Conservation (phyloP, 2,329 filamentous ascomycete species). For the Cladophialophora exuberans region DNA sequence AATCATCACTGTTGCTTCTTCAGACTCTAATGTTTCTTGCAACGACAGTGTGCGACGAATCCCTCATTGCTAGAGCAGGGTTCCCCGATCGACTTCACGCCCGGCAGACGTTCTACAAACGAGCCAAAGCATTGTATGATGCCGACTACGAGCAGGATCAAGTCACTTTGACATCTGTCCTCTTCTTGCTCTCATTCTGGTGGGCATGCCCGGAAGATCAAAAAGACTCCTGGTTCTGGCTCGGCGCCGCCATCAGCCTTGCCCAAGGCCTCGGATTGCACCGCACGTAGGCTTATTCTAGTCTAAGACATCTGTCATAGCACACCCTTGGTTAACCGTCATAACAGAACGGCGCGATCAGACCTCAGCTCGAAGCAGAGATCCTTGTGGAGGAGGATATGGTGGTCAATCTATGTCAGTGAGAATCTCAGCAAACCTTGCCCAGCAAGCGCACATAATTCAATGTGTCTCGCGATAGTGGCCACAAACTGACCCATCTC, state of each 20-base stretch:
- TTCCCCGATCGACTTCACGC: neutral
- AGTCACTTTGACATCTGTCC: neutral
- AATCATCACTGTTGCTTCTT: neutral
- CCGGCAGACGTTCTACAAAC: neutral
- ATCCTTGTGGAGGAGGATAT: slow-evolving; percentile 30
- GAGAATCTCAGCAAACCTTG: too few relatives aligned
- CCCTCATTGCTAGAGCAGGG: neutral
- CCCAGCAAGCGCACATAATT: too few relatives aligned
- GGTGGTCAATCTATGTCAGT: slow-evolving; percentile 29
- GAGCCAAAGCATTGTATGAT: neutral
- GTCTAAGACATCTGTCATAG: too few relatives aligned
- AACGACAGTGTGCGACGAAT: neutral
- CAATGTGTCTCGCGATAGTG: too few relatives aligned
- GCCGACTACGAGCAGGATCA: neutral
- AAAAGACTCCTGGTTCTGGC: slow-evolving; percentile 37
- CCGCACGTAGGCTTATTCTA: slow-evolving; percentile 27
- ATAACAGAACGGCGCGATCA: neutral
- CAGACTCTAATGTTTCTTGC: neutral
- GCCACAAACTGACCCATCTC: too few relatives aligned
- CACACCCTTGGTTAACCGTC: neutral
- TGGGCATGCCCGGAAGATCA: slow-evolving; percentile 36
- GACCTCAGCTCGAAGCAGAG: slow-evolving; percentile 17
- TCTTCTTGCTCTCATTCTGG: slow-evolving; percentile 27
- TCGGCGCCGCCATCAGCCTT: slow-evolving; percentile 33
- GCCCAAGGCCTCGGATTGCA: slow-evolving; percentile 36